Evolutionary conservation across 2,329 filamentous ascomycete genomes (phyloP).

Genomic region (Nemania serpens): DNA sequence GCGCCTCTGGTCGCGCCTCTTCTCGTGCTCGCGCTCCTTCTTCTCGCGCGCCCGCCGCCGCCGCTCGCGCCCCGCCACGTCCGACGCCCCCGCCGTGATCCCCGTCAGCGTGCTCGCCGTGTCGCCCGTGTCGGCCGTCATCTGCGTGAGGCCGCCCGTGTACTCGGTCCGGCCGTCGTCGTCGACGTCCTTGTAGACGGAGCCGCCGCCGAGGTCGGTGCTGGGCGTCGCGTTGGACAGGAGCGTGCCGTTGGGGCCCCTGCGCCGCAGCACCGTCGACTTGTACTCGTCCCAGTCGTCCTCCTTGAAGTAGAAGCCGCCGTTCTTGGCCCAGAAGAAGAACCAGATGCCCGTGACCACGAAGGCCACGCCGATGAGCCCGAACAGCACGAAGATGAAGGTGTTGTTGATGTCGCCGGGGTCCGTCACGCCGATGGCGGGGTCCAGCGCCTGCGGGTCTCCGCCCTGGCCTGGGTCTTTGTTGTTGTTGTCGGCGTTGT

Average conservation of each 20-base stretch:
- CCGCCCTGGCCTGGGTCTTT: constrained; percentile 32
- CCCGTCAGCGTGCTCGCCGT: constrained; percentile 58
- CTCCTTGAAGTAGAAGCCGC: constrained; percentile 84
- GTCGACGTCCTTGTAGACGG: constrained; percentile 76
- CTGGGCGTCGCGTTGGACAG: constrained; percentile 80
- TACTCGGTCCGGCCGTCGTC: constrained; percentile 51
- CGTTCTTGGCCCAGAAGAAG: constrained; percentile 98
- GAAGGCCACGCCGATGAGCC: constrained; percentile 77
- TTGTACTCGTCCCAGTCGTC: constrained; percentile 99
- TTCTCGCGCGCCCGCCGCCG: constrained; percentile 60
- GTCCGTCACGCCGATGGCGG: constrained; percentile 54
- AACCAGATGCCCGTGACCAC: constrained; percentile 86
- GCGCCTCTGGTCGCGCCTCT: constrained; percentile 43
- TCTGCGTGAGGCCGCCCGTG: constrained; percentile 41
- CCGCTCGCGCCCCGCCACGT: constrained; percentile 60
- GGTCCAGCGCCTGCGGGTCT: constrained; percentile 47
- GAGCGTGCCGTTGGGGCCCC: constrained; percentile 85
- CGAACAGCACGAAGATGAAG: constrained; percentile 84
- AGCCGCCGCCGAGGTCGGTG: constrained; percentile 86
- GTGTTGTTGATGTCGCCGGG: constrained; percentile 65
- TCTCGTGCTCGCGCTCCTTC: constrained; percentile 53
- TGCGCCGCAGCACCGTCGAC: constrained; percentile 85
- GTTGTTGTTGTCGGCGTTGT: constrained; percentile 25
- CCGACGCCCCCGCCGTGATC: constrained; percentile 62
- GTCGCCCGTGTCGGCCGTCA: constrained; percentile 47